Evolutionary conservation across 2,329 filamentous ascomycete species (phyloP).

Genomic region (Colletotrichum navitas): DNA sequence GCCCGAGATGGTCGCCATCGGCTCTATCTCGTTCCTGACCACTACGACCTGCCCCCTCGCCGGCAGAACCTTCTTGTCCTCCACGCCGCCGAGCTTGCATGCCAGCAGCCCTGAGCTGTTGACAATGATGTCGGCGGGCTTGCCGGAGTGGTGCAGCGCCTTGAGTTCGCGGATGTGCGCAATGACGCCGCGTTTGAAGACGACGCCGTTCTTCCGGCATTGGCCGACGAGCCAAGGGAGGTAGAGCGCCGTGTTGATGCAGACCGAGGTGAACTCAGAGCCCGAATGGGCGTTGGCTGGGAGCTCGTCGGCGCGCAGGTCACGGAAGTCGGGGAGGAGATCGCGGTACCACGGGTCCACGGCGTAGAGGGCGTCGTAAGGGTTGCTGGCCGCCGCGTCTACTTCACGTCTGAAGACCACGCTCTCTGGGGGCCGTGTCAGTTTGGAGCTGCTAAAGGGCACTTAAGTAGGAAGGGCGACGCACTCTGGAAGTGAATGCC

Average conservation of each 20-base stretch:
- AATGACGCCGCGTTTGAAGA: constrained; percentile 64
- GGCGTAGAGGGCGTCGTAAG: constrained; percentile 75
- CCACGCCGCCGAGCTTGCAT: constrained; percentile 75
- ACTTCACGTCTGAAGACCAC: constrained; percentile 65
- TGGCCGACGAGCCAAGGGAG: constrained; percentile 77
- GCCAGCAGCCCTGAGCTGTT: constrained; percentile 79
- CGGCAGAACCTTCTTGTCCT: constrained; percentile 73
- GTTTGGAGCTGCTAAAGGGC: constrained; percentile 52
- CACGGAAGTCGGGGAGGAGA: constrained; percentile 77
- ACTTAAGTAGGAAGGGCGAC: background rate
- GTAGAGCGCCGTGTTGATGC: constrained; percentile 81
- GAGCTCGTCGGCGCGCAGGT: constrained; percentile 70
- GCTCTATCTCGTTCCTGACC: constrained; percentile 80
- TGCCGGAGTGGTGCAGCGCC: constrained; percentile 68
- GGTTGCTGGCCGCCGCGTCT: constrained; percentile 70
- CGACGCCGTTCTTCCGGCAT: constrained; percentile 71
- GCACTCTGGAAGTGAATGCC: constrained; percentile 79
- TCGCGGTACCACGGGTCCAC: constrained; percentile 81
- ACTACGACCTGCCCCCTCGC: constrained; percentile 81
- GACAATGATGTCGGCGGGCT: constrained; percentile 71
- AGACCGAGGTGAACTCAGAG: constrained; percentile 74
- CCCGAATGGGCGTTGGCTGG: constrained; percentile 69
- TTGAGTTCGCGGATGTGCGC: constrained; percentile 73
- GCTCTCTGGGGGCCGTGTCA: constrained; percentile 50
- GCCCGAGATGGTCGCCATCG: constrained; percentile 78